These are phyloP conservation scores for Albatrellus ellisii DNA, from an alignment of 768 basidiomycete genomes.

Conservation along the genomic window DNA sequence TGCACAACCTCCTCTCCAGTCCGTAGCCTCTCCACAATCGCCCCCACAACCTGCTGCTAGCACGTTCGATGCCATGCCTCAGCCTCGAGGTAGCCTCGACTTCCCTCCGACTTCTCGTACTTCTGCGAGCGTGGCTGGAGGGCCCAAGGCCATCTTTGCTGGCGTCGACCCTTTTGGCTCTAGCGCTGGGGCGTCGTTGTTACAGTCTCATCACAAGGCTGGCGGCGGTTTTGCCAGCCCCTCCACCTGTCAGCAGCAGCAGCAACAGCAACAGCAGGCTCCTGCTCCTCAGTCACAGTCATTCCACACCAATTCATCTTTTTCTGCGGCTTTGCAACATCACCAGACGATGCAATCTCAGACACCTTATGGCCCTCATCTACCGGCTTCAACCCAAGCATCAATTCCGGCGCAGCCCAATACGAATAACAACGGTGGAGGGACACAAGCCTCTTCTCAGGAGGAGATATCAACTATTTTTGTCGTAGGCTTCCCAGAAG, in stretches of 20 bases:
- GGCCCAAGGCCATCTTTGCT: slow-evolving; percentile 10
- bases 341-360: slow-evolving; percentile 39
- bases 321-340: slow-evolving; percentile 26
- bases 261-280: slow-evolving; percentile 24
- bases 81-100: slow-evolving; percentile 8
- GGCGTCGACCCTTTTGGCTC: slow-evolving; percentile 12
- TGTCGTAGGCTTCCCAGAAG: slow-evolving; percentile 97
- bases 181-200: background rate
- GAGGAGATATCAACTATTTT: slow-evolving; percentile 97
- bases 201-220: slow-evolving; percentile 10
- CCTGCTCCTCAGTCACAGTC: slow-evolving; percentile 21
- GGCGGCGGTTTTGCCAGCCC: slow-evolving; percentile 19
- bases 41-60: background rate
- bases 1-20: slow-evolving; percentile 4
- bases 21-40: slow-evolving; percentile 8
- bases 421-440: slow-evolving; percentile 20
- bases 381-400: slow-evolving; percentile 25
- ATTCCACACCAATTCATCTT: slow-evolving; percentile 22
- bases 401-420: slow-evolving; percentile 11
- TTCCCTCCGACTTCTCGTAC: slow-evolving; percentile 7
- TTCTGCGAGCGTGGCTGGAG: slow-evolving; percentile 5
- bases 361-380: slow-evolving; percentile 63
- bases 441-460: slow-evolving; percentile 23
- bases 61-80: slow-evolving; percentile 9
- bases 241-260: slow-evolving; percentile 18